Evolutionary conservation across 2,329 filamentous ascomycete genomes (phyloP), one percentile per base, ranked within the genome.

Genomic region (Trichoderma harzianum): DNA sequence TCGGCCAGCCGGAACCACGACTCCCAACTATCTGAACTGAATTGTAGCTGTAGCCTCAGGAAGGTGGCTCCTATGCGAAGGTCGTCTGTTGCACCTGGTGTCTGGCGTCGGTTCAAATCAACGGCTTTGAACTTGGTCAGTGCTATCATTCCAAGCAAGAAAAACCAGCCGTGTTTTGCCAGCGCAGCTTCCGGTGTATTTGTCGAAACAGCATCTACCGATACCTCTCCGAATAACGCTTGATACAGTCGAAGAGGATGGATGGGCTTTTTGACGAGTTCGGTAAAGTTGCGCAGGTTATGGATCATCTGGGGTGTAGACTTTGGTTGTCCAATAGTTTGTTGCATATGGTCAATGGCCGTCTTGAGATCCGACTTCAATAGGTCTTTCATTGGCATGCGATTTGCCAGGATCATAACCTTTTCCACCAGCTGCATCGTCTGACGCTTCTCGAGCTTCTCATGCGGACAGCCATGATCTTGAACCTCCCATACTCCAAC

Each of bases 301-400:
- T 96, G 92, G n/a, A 91, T 87, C 81, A 97, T 91, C 73, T 94
- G 90, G 6, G 93, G 89, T 1, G 91, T 92, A 14, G 91, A 89
- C 79, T 95, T 97, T 32, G 92, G 89, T 69, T 89, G 88, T 1
- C 93, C 94, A 69, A 98, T 91, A 6, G 93, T 91, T 75, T 93
- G 91, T 79, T 98, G 95, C 82, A 99, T 93, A 76, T 95, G 94
- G 72, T 99, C 96, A 72, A 99, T 96, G 0, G 94, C 94, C 18
- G 87, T 89, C 79, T 95, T 97, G 69, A 99, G 85, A 70, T 98
- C 94, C 18, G 94, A 96, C 80, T 97, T 98, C 18, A 94, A 89
- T 21, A 98, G 83, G 75, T 98, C 96, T 77, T 95, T 97, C 84
- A 97, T 92, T 26, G 93, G 91, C 85, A 98, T 91, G 73, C 92